Evolutionary conservation across 768 basidiomycete genomes (phyloP).

Genomic region (Mycena amicta): DNA sequence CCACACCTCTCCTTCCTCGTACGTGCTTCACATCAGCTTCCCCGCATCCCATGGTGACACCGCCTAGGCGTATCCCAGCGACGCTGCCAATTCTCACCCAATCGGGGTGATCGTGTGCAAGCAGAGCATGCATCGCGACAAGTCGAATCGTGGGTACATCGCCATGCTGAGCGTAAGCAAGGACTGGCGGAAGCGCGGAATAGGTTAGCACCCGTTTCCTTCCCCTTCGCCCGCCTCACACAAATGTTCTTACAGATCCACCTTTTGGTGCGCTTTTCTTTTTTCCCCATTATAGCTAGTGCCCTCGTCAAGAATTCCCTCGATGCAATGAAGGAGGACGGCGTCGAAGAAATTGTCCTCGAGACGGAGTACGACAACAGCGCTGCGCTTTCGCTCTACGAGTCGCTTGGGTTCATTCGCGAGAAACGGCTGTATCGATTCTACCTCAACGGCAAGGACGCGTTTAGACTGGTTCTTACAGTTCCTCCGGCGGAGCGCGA

Average conservation of each 20-base stretch:
- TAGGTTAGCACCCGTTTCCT: slow-evolving; percentile 63
- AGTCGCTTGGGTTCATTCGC: slow-evolving; percentile 90
- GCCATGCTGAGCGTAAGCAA: slow-evolving; percentile 95
- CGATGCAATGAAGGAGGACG: slow-evolving; percentile 77
- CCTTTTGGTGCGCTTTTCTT: slow-evolving; percentile 49
- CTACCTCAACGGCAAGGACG: slow-evolving; percentile 97
- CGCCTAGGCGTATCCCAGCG: slow-evolving; percentile 59
- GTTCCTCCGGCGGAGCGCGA: slow-evolving; percentile 47
- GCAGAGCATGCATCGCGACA: slow-evolving; percentile 83
- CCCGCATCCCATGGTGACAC: slow-evolving; percentile 1
- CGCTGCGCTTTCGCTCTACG: slow-evolving; percentile 87
- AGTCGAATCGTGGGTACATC: slow-evolving; percentile 88
- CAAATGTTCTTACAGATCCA: slow-evolving; percentile 44
- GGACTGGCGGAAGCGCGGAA: slow-evolving; percentile 85
- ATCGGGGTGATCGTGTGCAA: slow-evolving; percentile 97
- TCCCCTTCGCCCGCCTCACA: slow-evolving; percentile 44
- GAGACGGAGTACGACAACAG: slow-evolving; percentile 96
- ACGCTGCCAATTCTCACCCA: slow-evolving; percentile 49
- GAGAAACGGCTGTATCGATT: slow-evolving; percentile 95
- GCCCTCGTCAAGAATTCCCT: slow-evolving; percentile 83
- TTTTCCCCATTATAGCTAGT: slow-evolving; percentile 64
- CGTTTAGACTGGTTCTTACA: slow-evolving; percentile 78
- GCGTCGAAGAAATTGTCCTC: slow-evolving; percentile 91
- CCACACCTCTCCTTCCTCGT: slow-evolving; percentile 87
- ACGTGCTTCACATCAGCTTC: slow-evolving; percentile 19